Evolutionary conservation across 106 monocot species (phyloP).

Genomic region (Alisma plantagoaquatica): DNA sequence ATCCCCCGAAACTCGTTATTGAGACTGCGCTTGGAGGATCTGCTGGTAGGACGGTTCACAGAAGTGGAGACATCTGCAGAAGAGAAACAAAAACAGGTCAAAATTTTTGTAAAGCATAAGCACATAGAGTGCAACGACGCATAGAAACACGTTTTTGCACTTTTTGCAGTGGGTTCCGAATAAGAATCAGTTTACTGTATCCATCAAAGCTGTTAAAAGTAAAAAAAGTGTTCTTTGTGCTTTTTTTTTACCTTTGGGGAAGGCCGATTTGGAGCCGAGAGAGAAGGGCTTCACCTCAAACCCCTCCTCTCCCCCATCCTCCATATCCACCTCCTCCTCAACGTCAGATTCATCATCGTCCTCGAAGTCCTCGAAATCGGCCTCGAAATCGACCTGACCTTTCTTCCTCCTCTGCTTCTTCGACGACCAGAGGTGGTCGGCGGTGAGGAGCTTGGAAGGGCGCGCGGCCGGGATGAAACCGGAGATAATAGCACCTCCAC

Average conservation of each 20-base stretch:
- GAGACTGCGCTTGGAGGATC: conserved; percentile 38
- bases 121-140: no score
- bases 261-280: conserved; percentile 11
- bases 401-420: conserved; percentile 14
- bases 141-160: no score
- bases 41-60: not conserved
- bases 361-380: conserved; percentile 60
- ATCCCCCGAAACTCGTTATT: conserved; percentile 65
- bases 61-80: no score
- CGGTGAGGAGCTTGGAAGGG: conserved; percentile 23
- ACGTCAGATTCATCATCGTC: conserved; percentile 31
- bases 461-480: conserved; percentile 35
- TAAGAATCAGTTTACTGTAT: no score
- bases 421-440: conserved; percentile 43
- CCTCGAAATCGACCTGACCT: conserved; percentile 39
- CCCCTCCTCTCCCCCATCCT: no score
- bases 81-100: no score
- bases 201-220: no score
- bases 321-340: conserved; percentile 17
- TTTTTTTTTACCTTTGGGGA: no score
- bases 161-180: no score
- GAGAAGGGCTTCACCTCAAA: conserved; percentile 21
- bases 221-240: no score
- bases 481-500: conserved; percentile 62
- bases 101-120: no score